Conservation (phyloP, 179 eudicot species). For the Gypsophila paniculata region DNA sequence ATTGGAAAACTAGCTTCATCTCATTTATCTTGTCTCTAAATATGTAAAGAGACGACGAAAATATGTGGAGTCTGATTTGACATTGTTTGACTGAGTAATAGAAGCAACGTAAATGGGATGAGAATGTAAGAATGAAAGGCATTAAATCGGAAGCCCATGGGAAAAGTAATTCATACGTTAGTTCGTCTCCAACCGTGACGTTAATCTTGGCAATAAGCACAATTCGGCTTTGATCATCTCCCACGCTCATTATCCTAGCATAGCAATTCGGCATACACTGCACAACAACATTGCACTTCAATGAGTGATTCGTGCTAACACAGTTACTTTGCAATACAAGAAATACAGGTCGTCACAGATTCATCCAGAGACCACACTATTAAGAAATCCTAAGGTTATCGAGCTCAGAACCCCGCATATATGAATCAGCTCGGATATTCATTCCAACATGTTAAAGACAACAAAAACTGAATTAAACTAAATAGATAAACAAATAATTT, state of each 20-base stretch:
- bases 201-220: slow-evolving; percentile 71
- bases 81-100: no score
- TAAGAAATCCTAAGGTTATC: no score
- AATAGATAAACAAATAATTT: not conserved
- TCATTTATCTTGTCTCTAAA: no score
- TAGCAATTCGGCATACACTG: slow-evolving; percentile 95
- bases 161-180: slow-evolving; percentile 48
- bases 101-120: not conserved
- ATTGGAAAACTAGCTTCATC: not conserved
- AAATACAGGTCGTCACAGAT: no score
- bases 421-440: not conserved
- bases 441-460: not conserved
- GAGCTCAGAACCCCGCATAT: not conserved
- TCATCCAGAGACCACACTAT: no score
- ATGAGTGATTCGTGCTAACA: not conserved
- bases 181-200: slow-evolving; percentile 67
- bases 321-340: not conserved
- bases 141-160: not conserved
- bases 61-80: no score
- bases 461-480: not conserved
- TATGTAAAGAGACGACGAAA: no score
- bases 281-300: slow-evolving; percentile 7
- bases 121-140: not conserved
- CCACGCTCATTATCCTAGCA: slow-evolving; percentile 69
- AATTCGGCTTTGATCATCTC: slow-evolving; percentile 56